Evolutionary conservation across 1,284 basidiomycete genomes (phyloP).

Genomic region (Sporisorium iseilematis-ciliati): DNA sequence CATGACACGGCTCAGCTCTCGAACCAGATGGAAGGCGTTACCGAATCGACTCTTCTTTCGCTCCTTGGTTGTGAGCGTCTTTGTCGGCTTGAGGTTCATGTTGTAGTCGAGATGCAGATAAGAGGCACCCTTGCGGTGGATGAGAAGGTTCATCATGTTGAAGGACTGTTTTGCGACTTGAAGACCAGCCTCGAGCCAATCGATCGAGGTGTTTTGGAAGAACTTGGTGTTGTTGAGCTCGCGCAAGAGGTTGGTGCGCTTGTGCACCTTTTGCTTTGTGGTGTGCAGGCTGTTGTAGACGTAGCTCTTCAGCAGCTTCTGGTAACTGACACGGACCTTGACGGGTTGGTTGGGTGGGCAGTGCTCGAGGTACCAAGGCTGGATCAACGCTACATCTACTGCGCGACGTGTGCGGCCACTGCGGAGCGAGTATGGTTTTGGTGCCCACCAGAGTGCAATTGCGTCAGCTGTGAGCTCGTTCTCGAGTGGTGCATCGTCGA

Average conservation of each 20-base stretch:
- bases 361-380: conserved; percentile 95
- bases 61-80: conserved; percentile 99
- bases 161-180: conserved; percentile 99
- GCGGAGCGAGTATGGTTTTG: conserved; percentile 92
- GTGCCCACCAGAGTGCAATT: conserved; percentile 98
- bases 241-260: conserved; percentile 95
- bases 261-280: conserved; percentile 92
- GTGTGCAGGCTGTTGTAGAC: conserved; percentile 94
- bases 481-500: conserved; percentile 83
- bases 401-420: conserved; percentile 93
- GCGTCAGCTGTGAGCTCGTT: conserved; percentile 95
- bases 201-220: conserved; percentile 96
- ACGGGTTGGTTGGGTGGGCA: conserved; percentile 95
- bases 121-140: conserved; percentile 98
- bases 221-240: conserved; percentile 98
- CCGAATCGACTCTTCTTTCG: conserved; percentile 99
- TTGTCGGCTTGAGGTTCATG: conserved; percentile 96
- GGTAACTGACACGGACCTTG: conserved; percentile 98
- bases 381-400: conserved; percentile 94
- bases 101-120: conserved; percentile 94
- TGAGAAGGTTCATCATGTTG: conserved; percentile 98
- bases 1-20: conserved; percentile 95
- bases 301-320: conserved; percentile 96
- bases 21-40: conserved; percentile 97
- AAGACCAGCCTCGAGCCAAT: conserved; percentile 99